These are phyloP conservation scores for Debaryomycetaceae sp. DNA, from an alignment of 1,139 yeast genomes.

Conservation along the genomic window DNA sequence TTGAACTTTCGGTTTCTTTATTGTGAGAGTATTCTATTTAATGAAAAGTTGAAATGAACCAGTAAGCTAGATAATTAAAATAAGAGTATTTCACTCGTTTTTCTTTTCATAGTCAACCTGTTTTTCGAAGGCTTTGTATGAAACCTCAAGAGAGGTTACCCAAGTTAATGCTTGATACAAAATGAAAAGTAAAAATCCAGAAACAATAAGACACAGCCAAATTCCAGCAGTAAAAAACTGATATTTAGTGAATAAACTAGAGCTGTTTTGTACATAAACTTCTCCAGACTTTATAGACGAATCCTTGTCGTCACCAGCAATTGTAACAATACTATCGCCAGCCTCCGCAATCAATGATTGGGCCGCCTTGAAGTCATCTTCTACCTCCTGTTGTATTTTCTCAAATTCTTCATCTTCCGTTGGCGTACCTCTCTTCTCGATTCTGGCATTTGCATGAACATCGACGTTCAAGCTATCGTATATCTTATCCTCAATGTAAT, in stretches of 20 bases:
- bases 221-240: slow-evolving; percentile 55
- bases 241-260: slow-evolving; percentile 35
- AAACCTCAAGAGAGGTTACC: slow-evolving; percentile 59
- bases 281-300: slow-evolving; percentile 3
- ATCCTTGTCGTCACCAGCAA: slow-evolving; percentile 12
- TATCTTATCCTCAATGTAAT: slow-evolving; percentile 18
- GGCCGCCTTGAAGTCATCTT: slow-evolving; percentile 31
- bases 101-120: slow-evolving; percentile 63
- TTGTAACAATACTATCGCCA: slow-evolving; percentile 19
- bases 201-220: slow-evolving; percentile 62
- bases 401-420: slow-evolving; percentile 13
- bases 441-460: slow-evolving; percentile 11
- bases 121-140: slow-evolving; percentile 71
- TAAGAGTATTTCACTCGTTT: slow-evolving; percentile 35
- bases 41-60: not conserved
- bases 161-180: slow-evolving; percentile 57
- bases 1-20: not conserved
- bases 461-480: slow-evolving; percentile 18
- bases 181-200: slow-evolving; percentile 49
- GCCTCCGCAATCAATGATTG: slow-evolving; percentile 30
- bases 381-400: slow-evolving; percentile 26
- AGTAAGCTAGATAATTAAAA: not conserved
- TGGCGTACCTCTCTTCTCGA: slow-evolving; percentile 10
- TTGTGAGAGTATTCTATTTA: not conserved
- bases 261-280: slow-evolving; percentile 5